phyloP scores from a whole-genome alignment of 768 basidiomycete species.

The Mycena pura region DNA sequence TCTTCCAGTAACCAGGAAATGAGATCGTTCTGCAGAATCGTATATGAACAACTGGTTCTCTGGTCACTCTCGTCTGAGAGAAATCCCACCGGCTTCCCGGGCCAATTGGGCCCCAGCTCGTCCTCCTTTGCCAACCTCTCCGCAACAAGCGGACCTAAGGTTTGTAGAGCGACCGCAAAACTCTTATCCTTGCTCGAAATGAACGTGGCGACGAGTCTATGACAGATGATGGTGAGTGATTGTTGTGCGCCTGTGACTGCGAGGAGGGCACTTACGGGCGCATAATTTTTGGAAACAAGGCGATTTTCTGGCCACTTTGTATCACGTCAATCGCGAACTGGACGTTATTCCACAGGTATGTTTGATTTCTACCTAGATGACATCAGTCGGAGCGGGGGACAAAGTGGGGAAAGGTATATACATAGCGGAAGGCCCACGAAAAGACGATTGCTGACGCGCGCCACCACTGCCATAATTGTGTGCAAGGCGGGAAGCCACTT shows the following conservation, averaged over 20 bases:
- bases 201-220: conserved; percentile 8
- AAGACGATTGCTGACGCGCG: conserved; percentile 32
- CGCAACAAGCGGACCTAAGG: not conserved
- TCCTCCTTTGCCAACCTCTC: conserved; percentile 8
- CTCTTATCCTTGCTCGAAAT: conserved; percentile 2
- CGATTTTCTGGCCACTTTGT: not conserved
- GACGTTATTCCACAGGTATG: conserved; percentile 20
- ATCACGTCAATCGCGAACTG: conserved; percentile 10
- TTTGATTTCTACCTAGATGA: conserved; percentile 22
- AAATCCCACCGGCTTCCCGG: conserved; percentile 9
- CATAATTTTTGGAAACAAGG: not conserved
- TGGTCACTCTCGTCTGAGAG: not conserved
- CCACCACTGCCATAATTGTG: conserved; percentile 27
- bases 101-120: conserved; percentile 15
- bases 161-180: not conserved
- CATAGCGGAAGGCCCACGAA: conserved; percentile 37
- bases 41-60: too few species aligned
- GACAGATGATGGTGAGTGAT: not conserved
- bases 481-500: conserved; percentile 13
- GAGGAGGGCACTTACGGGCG: conserved; percentile 12
- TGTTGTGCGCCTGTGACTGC: too few species aligned
- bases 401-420: not conserved
- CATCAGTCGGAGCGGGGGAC: not conserved
- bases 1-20: conserved; percentile 40
- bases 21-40: conserved; percentile 33